phyloP scores from a whole-genome alignment of 148 eudicot genomes.

The Chenopodium quinoa region DNA sequence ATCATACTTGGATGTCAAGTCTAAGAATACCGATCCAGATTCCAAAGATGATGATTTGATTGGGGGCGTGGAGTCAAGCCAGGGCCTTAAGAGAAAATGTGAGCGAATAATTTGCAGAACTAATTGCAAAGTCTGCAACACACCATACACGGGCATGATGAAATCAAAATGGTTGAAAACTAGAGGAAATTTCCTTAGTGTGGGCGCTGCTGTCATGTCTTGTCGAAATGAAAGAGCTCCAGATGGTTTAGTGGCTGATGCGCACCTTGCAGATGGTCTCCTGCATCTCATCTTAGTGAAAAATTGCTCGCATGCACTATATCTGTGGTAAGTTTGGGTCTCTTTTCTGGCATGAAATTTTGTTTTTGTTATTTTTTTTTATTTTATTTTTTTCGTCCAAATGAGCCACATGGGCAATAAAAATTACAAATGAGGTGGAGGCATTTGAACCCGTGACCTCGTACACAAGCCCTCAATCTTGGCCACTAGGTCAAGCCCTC shows the following conservation, averaged over 20 bases:
- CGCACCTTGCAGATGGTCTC: conserved; percentile 92
- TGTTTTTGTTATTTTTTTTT: neutral
- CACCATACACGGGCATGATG: conserved; percentile 25
- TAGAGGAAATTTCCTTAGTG: conserved; percentile 74
- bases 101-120: conserved; percentile 58
- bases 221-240: conserved; percentile 97
- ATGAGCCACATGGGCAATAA: no score
- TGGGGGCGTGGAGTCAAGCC: conserved; percentile 24
- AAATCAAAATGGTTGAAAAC: conserved; percentile 59
- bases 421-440: no score
- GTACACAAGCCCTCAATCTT: no score
- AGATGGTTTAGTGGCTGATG: conserved; percentile 95
- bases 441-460: no score
- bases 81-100: conserved; percentile 37
- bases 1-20: conserved; percentile 62
- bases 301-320: conserved; percentile 78
- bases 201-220: conserved; percentile 93
- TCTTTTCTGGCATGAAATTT: neutral
- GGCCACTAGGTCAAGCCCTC: no score
- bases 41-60: conserved; percentile 32
- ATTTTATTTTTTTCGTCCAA: no score
- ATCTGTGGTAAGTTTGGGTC: conserved; percentile 60
- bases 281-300: conserved; percentile 78
- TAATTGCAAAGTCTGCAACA: conserved; percentile 61
- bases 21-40: conserved; percentile 34